phyloP scores from a whole-genome alignment of 1,284 basidiomycete species.

The Trametes pubescens region DNA sequence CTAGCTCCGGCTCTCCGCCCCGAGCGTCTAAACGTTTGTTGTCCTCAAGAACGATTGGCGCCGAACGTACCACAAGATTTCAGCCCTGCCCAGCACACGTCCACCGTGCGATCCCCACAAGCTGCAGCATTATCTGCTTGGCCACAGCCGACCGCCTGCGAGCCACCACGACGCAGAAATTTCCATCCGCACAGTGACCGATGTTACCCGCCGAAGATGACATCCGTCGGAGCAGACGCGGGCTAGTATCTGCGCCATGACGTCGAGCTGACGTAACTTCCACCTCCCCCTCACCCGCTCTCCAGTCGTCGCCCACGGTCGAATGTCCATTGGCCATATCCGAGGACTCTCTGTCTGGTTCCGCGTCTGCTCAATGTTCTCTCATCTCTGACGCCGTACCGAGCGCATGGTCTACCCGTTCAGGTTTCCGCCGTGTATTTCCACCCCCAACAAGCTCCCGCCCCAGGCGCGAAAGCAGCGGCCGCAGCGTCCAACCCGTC shows the following conservation, averaged over 20 bases:
- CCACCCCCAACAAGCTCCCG: not conserved
- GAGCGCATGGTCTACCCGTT: not conserved
- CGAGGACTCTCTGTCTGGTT: not conserved
- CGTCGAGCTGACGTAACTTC: not conserved
- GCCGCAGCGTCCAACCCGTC: not conserved
- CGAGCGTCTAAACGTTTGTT: too few species aligned
- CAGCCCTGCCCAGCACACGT: not conserved
- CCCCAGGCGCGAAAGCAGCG: not conserved
- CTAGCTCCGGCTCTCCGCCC: too few species aligned
- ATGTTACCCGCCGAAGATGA: not conserved
- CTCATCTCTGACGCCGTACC: constrained; percentile 2
- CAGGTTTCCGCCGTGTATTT: not conserved
- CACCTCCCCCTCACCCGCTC: not conserved
- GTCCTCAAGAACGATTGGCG: too few species aligned
- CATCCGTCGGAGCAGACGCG: not conserved
- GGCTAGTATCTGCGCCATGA: not conserved
- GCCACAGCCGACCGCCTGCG: too few species aligned
- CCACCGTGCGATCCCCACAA: not conserved
- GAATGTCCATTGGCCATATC: not conserved
- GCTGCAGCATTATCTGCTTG: not conserved
- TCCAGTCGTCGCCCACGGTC: not conserved
- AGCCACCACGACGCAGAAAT: not conserved
- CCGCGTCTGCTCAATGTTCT: not conserved
- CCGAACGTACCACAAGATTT: too few species aligned
- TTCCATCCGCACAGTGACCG: not conserved